These are phyloP conservation scores for Xylariaceae sp. DNA, from an alignment of 2,329 filamentous ascomycete species.

Conservation along the genomic window DNA sequence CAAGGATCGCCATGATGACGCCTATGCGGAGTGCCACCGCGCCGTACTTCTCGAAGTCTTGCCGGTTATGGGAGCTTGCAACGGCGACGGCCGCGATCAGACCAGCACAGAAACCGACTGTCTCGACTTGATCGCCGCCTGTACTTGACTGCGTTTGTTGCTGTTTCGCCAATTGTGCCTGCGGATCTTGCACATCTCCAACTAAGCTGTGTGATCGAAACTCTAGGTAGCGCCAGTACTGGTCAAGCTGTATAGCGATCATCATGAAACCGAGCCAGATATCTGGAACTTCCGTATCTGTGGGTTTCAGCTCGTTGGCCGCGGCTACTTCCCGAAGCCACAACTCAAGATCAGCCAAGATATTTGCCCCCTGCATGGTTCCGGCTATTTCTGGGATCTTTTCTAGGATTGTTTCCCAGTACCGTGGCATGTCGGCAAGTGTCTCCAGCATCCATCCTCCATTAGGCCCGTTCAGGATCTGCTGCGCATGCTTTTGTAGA, in stretches of 20 bases:
- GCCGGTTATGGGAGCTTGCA: slow-evolving; percentile 23
- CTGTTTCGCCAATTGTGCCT: background rate
- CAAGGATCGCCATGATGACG: slow-evolving; percentile 33
- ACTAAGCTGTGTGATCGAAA: slow-evolving; percentile 2
- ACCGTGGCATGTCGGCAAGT: background rate
- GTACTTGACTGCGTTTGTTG: slow-evolving; percentile 1
- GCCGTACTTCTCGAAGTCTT: slow-evolving; percentile 32
- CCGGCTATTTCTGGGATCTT: background rate
- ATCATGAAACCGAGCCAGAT: slow-evolving; percentile 5
- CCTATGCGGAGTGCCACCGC: slow-evolving; percentile 36
- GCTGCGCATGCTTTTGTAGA: background rate
- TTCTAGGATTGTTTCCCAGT: background rate
- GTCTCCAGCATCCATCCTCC: background rate
- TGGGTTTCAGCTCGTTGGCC: background rate
- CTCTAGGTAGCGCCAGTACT: slow-evolving; percentile 13
- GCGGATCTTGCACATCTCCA: no score
- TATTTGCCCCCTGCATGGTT: background rate
- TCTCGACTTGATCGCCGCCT: background rate
- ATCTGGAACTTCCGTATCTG: slow-evolving; percentile 2
- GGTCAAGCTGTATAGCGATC: slow-evolving; percentile 9
- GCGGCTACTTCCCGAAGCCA: background rate
- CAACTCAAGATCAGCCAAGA: background rate
- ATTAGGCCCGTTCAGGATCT: background rate
- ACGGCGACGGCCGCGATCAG: slow-evolving; percentile 35
- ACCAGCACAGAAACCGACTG: slow-evolving; percentile 37